A percentile compares a stretch with the other conserved stretches of the same genome.
Evolutionary conservation across 2,329 filamentous ascomycete species (phyloP).

Genomic region (Nakataea oryzae): DNA sequence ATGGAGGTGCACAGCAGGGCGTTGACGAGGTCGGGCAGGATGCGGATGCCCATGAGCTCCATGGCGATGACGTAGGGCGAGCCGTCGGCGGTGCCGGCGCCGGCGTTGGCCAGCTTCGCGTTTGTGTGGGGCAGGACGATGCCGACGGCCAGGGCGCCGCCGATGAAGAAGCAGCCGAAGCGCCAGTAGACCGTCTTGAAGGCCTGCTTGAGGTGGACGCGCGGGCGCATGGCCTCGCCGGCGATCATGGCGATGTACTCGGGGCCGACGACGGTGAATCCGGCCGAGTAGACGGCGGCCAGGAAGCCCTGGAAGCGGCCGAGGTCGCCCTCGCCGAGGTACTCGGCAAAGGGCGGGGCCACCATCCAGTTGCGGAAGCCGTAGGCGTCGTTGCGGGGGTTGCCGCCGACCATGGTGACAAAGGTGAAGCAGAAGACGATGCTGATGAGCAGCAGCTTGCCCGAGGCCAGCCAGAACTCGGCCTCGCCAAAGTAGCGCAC

Average conservation of each 20-base stretch:
- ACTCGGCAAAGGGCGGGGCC: constrained; percentile 43
- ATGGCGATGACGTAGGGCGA: constrained; percentile 47
- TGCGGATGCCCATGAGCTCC: constrained; percentile 40
- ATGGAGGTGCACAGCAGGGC: constrained; percentile 48
- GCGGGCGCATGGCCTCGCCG: constrained; percentile 45
- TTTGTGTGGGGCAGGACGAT: constrained; percentile 54
- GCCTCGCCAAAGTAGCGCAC: constrained; percentile 31
- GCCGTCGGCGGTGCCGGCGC: constrained; percentile 41
- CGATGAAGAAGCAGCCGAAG: constrained; percentile 55
- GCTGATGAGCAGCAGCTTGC: constrained; percentile 24
- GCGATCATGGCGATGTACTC: constrained; percentile 46
- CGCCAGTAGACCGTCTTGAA: constrained; percentile 60
- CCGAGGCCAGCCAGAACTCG: constrained; percentile 33
- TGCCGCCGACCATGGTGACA: constrained; percentile 31
- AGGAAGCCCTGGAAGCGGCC: constrained; percentile 55
- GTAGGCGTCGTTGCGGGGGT: constrained; percentile 24
- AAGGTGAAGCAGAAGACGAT: constrained; percentile 26
- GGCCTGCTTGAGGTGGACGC: constrained; percentile 47
- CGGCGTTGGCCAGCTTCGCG: constrained; percentile 33
- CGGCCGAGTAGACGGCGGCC: constrained; percentile 48
- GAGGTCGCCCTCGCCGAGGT: constrained; percentile 38
- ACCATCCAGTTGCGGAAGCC: constrained; percentile 28
- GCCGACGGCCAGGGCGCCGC: constrained; percentile 52
- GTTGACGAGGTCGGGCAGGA: constrained; percentile 51
- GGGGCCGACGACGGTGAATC: constrained; percentile 50